Evolutionary conservation across 2,329 filamentous ascomycete species (phyloP).

Genomic region (Aspergillus fructus): DNA sequence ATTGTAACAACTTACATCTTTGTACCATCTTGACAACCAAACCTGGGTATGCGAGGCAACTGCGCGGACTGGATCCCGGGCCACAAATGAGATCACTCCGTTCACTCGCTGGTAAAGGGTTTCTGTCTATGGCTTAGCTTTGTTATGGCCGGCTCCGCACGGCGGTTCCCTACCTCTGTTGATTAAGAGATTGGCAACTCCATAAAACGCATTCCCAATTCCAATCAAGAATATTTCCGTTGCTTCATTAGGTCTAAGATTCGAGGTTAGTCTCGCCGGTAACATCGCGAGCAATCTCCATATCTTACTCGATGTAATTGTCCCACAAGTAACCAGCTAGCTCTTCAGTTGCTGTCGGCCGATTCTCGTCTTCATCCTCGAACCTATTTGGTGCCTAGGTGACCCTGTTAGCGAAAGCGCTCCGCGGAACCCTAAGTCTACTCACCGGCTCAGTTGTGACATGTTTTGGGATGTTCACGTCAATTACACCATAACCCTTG

Average conservation of each 20-base stretch:
- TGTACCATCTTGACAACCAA: conserved; percentile 76
- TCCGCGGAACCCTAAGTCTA: neutral
- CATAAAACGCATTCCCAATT: conserved; percentile 83
- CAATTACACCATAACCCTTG: conserved; percentile 80
- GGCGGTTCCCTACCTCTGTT: conserved; percentile 60
- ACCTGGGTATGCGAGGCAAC: conserved; percentile 75
- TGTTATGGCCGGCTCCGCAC: neutral
- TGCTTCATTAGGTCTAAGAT: conserved; percentile 57
- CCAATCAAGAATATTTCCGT: conserved; percentile 83
- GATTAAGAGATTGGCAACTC: conserved; percentile 76
- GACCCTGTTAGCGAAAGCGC: conserved; percentile 27
- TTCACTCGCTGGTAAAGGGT: conserved; percentile 66
- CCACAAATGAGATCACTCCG: conserved; percentile 78
- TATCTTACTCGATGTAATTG: conserved; percentile 77
- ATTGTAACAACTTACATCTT: conserved; percentile 48
- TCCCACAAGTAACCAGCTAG: conserved; percentile 90
- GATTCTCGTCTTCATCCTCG: conserved; percentile 49
- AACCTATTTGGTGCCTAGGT: conserved; percentile 32
- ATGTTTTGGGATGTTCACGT: conserved; percentile 84
- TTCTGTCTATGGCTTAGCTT: conserved; percentile 35
- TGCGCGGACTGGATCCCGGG: conserved; percentile 69
- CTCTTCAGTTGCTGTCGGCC: conserved; percentile 62
- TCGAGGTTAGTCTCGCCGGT: neutral
- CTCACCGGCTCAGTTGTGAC: conserved; percentile 64
- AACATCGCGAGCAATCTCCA: neutral